Conservation (phyloP, 1,284 basidiomycete species). For the Moesziomyces globuligerus region DNA sequence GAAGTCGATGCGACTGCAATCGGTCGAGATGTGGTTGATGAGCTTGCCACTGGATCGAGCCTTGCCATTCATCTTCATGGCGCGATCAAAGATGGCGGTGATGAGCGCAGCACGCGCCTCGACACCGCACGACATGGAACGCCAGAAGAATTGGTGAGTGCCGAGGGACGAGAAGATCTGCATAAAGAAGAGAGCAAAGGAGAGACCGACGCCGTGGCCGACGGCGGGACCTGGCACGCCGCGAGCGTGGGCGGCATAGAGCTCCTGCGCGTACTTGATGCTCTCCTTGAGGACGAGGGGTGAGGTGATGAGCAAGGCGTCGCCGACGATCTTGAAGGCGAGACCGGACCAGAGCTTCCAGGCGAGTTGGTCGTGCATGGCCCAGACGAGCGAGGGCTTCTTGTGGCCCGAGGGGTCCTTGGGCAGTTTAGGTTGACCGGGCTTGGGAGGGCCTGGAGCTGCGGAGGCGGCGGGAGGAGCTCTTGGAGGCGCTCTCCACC, state of each 20-base stretch:
- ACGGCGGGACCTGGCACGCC: conserved; percentile 32
- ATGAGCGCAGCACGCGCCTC: conserved; percentile 87
- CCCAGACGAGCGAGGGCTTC: conserved; percentile 75
- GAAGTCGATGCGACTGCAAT: conserved; percentile 90
- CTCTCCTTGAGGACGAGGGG: conserved; percentile 61
- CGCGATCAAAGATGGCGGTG: conserved; percentile 83
- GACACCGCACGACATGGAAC: conserved; percentile 70
- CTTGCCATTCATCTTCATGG: conserved; percentile 80
- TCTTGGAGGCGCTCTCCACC: conserved; percentile 54
- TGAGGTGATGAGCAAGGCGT: conserved; percentile 58
- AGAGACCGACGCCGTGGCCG: conserved; percentile 58
- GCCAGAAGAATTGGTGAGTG: conserved; percentile 83
- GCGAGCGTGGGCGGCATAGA: conserved; percentile 31
- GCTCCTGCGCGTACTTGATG: conserved; percentile 53
- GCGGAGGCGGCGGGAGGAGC: conserved; percentile 14
- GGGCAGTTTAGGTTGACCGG: conserved; percentile 15
- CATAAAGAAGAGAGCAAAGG: conserved; percentile 73
- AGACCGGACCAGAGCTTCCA: conserved; percentile 85
- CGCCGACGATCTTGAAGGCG: conserved; percentile 71
- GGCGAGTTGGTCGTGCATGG: conserved; percentile 83
- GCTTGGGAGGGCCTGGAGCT: conserved; percentile 21
- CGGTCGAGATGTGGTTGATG: conserved; percentile 92
- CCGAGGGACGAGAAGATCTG: conserved; percentile 77
- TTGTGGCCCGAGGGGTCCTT: conserved; percentile 51
- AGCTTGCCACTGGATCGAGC: conserved; percentile 85